Evolutionary conservation across 805 yeast species (phyloP).

Genomic region (Priceomyces fermenticarens): DNA sequence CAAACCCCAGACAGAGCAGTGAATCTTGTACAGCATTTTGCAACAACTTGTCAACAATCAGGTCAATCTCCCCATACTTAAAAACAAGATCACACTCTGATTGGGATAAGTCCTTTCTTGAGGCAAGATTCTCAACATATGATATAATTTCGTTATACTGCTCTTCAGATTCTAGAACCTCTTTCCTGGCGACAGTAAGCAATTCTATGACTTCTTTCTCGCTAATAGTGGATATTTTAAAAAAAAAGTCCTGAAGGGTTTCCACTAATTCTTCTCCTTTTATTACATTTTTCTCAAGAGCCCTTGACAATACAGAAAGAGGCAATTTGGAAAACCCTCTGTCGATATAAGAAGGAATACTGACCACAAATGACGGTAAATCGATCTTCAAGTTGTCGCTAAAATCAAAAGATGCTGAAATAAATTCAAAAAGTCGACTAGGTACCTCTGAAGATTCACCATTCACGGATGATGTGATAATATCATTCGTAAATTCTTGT

Average conservation of each 20-base stretch:
- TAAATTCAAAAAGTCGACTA: slow-evolving; percentile 7
- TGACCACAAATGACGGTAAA: slow-evolving; percentile 9
- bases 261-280: slow-evolving; percentile 17
- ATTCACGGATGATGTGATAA: slow-evolving; percentile 6
- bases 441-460: slow-evolving; percentile 7
- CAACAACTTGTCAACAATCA: slow-evolving; percentile 17
- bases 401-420: slow-evolving; percentile 3
- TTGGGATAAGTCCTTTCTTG: slow-evolving; percentile 14
- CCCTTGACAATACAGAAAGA: slow-evolving; percentile 8
- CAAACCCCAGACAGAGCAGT: slow-evolving; percentile 10
- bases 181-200: not conserved
- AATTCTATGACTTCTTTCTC: slow-evolving; percentile 6
- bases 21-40: slow-evolving; percentile 7
- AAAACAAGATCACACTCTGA: slow-evolving; percentile 20
- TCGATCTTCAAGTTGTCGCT: not conserved
- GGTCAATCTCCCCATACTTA: slow-evolving; percentile 12
- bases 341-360: slow-evolving; percentile 23
- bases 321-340: slow-evolving; percentile 24
- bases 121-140: slow-evolving; percentile 29
- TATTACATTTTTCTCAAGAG: slow-evolving; percentile 20
- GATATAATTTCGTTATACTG: slow-evolving; percentile 21
- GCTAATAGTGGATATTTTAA: slow-evolving; percentile 22
- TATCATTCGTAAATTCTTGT: slow-evolving; percentile 1
- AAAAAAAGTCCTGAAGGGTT: slow-evolving; percentile 30
- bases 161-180: slow-evolving; percentile 13